Percentiles rank a stretch among this genome's conserved stretches.
These are phyloP conservation scores for Pseudogymnoascus sp. DNA, from an alignment of 2,329 filamentous ascomycete genomes.

Conservation along the genomic window DNA sequence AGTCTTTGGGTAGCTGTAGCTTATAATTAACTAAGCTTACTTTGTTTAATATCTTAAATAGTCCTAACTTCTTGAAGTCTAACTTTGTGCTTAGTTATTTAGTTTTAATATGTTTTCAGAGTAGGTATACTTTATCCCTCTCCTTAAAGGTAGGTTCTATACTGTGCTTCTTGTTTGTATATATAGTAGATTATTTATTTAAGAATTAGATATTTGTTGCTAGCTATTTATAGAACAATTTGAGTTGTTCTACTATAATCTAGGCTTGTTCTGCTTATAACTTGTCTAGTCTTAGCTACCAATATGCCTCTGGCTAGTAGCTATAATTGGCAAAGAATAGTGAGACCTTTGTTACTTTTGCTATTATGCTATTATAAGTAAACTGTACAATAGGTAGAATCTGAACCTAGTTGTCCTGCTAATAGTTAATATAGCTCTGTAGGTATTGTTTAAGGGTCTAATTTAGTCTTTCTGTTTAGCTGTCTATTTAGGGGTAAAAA, in stretches of 20 bases:
- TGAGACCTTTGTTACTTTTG: background rate
- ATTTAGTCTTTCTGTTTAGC: conserved; percentile 10
- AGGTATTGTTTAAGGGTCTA: conserved; percentile 12
- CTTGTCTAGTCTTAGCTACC: background rate
- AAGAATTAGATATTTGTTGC: background rate
- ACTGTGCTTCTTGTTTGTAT: background rate
- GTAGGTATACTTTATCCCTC: background rate
- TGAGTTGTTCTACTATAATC: no score
- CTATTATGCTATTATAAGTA: conserved; percentile 9
- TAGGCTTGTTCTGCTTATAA: no score
- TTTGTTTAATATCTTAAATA: background rate
- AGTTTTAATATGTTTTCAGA: background rate
- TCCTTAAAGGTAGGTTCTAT: background rate
- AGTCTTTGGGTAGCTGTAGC: background rate
- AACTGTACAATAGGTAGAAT: conserved; percentile 12
- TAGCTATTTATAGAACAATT: background rate
- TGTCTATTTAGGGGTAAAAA: conserved; percentile 13
- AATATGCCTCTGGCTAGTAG: background rate
- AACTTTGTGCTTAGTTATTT: background rate
- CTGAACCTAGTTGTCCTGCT: conserved; percentile 11
- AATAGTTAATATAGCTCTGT: conserved; percentile 11
- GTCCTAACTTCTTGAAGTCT: background rate
- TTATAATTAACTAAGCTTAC: background rate
- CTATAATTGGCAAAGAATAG: conserved; percentile 9
- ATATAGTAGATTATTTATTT: background rate